Evolutionary conservation across 2,329 filamentous ascomycete genomes (phyloP).

Genomic region (Nannizziopsis barbatae): DNA sequence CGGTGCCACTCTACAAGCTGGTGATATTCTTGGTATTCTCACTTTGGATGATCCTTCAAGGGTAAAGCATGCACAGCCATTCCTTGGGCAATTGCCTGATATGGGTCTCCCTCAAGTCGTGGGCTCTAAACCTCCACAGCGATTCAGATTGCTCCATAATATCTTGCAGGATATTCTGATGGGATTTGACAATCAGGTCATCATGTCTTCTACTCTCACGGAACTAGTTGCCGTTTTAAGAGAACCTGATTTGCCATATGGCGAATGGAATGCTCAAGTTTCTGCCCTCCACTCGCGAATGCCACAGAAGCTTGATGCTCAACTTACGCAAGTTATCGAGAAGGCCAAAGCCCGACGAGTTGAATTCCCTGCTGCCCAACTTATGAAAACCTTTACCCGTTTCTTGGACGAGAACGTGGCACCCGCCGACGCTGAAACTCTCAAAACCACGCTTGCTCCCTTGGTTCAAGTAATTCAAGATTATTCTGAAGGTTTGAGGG

Average conservation of each 20-base stretch:
- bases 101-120: constrained; percentile 77
- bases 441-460: constrained; percentile 63
- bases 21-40: constrained; percentile 95
- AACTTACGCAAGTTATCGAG: constrained; percentile 76
- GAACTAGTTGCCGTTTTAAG: constrained; percentile 84
- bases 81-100: constrained; percentile 78
- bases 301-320: constrained; percentile 80
- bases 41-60: constrained; percentile 89
- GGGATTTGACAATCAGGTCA: constrained; percentile 94
- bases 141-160: constrained; percentile 63
- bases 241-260: constrained; percentile 81
- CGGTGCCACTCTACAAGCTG: constrained; percentile 91
- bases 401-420: constrained; percentile 81
- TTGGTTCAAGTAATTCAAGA: constrained; percentile 65
- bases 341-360: constrained; percentile 62
- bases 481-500: constrained; percentile 81
- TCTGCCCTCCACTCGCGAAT: constrained; percentile 95
- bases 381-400: constrained; percentile 71
- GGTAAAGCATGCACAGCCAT: constrained; percentile 92
- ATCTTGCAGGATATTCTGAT: constrained; percentile 78
- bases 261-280: constrained; percentile 92
- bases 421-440: constrained; percentile 57
- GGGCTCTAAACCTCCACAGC: constrained; percentile 83
- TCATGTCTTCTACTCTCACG: constrained; percentile 78
- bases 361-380: constrained; percentile 85